Conservation (phyloP, 192 early-diverging fungal genomes). For the Spinellus fusiger region DNA sequence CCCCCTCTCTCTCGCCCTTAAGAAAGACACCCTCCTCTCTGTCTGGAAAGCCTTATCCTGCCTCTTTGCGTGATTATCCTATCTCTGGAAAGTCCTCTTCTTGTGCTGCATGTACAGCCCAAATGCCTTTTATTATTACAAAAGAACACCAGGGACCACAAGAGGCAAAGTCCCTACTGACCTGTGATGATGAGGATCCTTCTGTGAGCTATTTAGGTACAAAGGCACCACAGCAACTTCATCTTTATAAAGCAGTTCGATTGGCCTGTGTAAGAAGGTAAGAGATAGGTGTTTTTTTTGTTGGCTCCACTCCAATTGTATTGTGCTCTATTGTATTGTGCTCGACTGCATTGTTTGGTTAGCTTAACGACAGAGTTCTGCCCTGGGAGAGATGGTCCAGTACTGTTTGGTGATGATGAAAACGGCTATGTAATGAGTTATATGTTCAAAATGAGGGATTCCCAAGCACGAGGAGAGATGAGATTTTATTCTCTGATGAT, state of each 20-base stretch:
- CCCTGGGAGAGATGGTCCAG: slow-evolving; percentile 57
- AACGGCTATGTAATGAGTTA: slow-evolving; percentile 66
- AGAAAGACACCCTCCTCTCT: not conserved
- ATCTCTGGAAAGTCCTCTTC: not conserved
- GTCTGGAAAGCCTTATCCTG: not conserved
- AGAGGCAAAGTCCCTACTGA: slow-evolving; percentile 30
- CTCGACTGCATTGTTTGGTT: slow-evolving; percentile 3
- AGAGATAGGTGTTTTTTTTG: not conserved
- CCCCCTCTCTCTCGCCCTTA: slow-evolving; percentile 3
- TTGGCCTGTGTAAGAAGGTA: slow-evolving; percentile 42
- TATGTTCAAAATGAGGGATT: slow-evolving; percentile 63
- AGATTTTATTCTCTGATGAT: slow-evolving; percentile 58
- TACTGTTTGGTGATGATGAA: slow-evolving; percentile 63
- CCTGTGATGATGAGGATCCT: slow-evolving; percentile 34
- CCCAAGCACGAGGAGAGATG: slow-evolving; percentile 55
- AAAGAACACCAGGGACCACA: not conserved
- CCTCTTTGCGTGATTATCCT: not conserved
- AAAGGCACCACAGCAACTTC: slow-evolving; percentile 31
- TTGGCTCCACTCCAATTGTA: not conserved
- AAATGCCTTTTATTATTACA: slow-evolving; percentile 17
- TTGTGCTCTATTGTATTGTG: not conserved
- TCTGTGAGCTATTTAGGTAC: slow-evolving; percentile 31
- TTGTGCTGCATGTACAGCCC: slow-evolving; percentile 30
- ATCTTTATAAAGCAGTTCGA: slow-evolving; percentile 36
- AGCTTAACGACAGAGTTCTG: slow-evolving; percentile 61